These are phyloP conservation scores for Arthrobotrys pseudoclavata DNA, from an alignment of 2,329 filamentous ascomycete genomes.

Conservation along the genomic window DNA sequence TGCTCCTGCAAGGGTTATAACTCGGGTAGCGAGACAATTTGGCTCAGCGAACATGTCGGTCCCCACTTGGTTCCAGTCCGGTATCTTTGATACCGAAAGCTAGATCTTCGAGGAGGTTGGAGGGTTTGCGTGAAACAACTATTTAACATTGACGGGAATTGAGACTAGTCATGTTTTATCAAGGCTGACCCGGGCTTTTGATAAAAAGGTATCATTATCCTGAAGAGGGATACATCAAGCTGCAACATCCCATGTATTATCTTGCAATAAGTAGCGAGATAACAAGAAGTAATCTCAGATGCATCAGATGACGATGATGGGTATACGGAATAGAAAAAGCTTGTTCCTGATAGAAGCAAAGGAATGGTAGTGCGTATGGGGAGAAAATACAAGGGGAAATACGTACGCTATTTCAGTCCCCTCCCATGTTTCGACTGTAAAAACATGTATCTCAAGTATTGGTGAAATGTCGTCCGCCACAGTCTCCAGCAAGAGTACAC, in stretches of 20 bases:
- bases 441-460: constrained; percentile 63
- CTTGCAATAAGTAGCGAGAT: constrained; percentile 46
- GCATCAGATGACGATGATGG: constrained; percentile 33
- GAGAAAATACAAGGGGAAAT: constrained; percentile 15
- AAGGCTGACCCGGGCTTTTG: constrained; percentile 31
- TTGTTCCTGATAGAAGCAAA: constrained; percentile 35
- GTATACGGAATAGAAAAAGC: constrained; percentile 51
- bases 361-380: background rate
- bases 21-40: constrained; percentile 52
- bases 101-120: constrained; percentile 18
- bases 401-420: constrained; percentile 61
- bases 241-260: constrained; percentile 39
- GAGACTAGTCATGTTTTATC: constrained; percentile 14
- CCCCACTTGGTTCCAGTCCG: constrained; percentile 33
- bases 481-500: constrained; percentile 46
- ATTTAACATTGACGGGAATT: constrained; percentile 13
- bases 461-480: constrained; percentile 60
- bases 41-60: constrained; percentile 22
- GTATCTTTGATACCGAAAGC: constrained; percentile 42
- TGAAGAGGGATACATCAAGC: constrained; percentile 26
- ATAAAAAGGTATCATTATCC: constrained; percentile 27
- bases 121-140: constrained; percentile 33
- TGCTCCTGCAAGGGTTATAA: constrained; percentile 38
- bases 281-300: constrained; percentile 33
- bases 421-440: constrained; percentile 60